These are phyloP conservation scores for Paecilomyces sp. DNA, from an alignment of 2,329 filamentous ascomycete species.

Conservation along the genomic window DNA sequence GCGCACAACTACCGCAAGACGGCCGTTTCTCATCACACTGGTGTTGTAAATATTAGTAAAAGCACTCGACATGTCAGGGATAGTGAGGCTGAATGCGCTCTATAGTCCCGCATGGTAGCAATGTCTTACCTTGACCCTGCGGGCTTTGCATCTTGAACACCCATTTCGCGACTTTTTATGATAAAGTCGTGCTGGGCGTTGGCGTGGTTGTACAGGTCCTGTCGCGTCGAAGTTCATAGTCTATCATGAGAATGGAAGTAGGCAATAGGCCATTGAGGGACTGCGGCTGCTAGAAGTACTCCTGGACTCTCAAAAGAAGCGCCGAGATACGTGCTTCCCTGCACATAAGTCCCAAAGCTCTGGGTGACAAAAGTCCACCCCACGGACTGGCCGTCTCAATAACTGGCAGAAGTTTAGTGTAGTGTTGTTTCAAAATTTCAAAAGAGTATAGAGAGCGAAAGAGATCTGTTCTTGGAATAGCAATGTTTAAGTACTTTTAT, in stretches of 20 bases:
- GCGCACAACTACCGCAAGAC: not conserved
- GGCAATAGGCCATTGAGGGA: not conserved
- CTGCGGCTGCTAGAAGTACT: not conserved
- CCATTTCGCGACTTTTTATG: constrained; percentile 12
- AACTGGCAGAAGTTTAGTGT: not conserved
- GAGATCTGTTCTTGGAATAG: not conserved
- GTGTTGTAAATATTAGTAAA: not conserved
- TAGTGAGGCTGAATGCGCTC: not conserved
- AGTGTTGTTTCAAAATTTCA: not conserved
- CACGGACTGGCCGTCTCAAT: not conserved
- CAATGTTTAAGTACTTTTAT: not conserved
- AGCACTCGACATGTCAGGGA: not conserved
- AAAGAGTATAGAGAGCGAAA: not conserved
- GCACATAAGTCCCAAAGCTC: not conserved
- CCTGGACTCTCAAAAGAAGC: no score
- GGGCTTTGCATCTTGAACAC: constrained; percentile 11
- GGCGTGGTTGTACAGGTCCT: not conserved
- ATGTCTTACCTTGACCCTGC: constrained; percentile 6
- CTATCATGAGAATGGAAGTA: not conserved
- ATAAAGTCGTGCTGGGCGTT: not conserved
- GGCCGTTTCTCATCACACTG: constrained; percentile 2
- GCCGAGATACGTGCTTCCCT: not conserved
- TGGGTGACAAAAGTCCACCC: not conserved
- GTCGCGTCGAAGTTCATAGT: not conserved
- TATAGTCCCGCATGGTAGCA: not conserved